Base-by-base conservation (phyloP, 768 basidiomycete genomes). In the Lentinula edodes region DNA sequence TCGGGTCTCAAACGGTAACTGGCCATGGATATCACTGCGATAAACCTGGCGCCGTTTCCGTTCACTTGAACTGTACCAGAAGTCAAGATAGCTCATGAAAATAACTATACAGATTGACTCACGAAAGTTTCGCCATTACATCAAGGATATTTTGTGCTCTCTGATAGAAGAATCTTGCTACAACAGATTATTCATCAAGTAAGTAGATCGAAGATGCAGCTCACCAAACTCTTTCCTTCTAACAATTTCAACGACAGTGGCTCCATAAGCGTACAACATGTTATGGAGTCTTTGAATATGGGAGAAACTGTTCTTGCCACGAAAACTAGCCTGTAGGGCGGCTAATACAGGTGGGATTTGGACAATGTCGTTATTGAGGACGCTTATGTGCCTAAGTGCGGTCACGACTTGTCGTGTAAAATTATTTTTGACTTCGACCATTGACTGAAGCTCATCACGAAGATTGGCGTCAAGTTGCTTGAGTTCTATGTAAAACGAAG, bases 211-310 rank as follows among this genome's bases (percentile, higher is more conserved):
- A 12, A 6, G 16, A 28, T 59, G 28, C 43, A 59, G 72, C 87
- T 72, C 63, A 89, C 93, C 80, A 72, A 96, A 97, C 70, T 96
- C 93, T 66, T 92, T 92, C 59, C 96, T 80, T 61, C 96, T 80
- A 2, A 95, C 91, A 35, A 98, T 86, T 73, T 98, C 96, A 16
- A 95, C 82, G 8, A 97, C 82, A 0, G 94, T 93, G 1, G 92
- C 91, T 0, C 91, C 90, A 72, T 98, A 98, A 0, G 92, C 93
- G 68, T 93, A 95, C 0, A 95, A 72, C 85, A 98, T 91, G 60
- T 83, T 87, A 70, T 96, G 94, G 46, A 98, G 76, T 16, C 96
- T 82, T 54, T 89, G 85, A 13, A 98, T 89, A 72, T 98, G 94
- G n/a, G 89, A 81, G 70, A 98, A 98, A 62, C 89, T 90, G 35